Evolutionary conservation across 1,284 basidiomycete genomes (phyloP), one percentile per base, ranked within the genome.

Genomic region (Earliella scabrosa): DNA sequence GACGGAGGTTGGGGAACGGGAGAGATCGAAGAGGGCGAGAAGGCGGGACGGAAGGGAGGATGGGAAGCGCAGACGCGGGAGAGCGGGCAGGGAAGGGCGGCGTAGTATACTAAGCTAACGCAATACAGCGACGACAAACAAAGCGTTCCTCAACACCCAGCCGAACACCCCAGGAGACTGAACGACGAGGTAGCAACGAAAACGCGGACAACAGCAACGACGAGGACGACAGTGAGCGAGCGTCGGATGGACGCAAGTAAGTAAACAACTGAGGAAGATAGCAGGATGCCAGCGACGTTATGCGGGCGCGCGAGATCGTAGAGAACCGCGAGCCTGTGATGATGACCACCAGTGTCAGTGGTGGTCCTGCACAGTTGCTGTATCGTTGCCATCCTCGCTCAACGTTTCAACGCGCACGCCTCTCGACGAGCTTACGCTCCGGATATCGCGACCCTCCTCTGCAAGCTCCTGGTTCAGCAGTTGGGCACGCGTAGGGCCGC

Each of bases 401-500:
- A 83, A 68, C 58, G 86, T 86, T 70, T 92, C 89, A 56, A 93
- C 88, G 65, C 76, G 81, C 52, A 91, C 88, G 38, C 87, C 90
- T 67, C 90, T 79, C 63, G 86, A 88, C 36, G 87, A 89, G 64
- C 83, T 78, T 26, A 93, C 90, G 70, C 88, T 92, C 65, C 89
- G 77, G 48, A 93, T 88, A 70, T 92, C 90, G 60, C 88, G 76
- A 23, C 90, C 91, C 70, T 93, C 91, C 71, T 92, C 90, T 18
- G 89, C 90, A 45, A 93, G 73, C 71, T 92, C 87, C 60, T 85
- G 78, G 66, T 77, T 85, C 44, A 92, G 72, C 50, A 90, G 67
- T 51, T 59, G 55, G 45, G 61, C 54, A 3, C 54, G 77, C 71
- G 47, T 77, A 77, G 40, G 63, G 18, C 16, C 18, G 16, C 29